Conservation (phyloP, 495 filamentous ascomycete genomes). For the Aspergillus affinis region DNA sequence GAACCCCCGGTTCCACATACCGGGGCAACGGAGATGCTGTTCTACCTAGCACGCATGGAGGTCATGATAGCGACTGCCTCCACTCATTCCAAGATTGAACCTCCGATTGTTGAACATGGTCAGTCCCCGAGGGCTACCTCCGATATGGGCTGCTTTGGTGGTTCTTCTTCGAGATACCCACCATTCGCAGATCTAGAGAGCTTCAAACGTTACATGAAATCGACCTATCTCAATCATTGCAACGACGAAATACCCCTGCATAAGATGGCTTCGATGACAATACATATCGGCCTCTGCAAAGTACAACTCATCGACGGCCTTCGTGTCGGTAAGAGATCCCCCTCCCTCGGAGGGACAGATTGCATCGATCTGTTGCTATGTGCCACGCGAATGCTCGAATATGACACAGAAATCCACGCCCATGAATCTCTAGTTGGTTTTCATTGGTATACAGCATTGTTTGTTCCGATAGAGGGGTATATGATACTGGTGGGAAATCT, state of each 20-base stretch:
- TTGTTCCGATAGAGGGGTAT: not conserved
- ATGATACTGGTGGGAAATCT: not conserved
- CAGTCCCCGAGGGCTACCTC: not conserved
- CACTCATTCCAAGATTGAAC: not conserved
- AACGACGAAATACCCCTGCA: not conserved
- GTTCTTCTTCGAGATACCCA: not conserved
- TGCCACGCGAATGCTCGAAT: not conserved
- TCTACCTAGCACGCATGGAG: not conserved
- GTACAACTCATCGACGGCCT: not conserved
- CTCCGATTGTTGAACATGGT: not conserved
- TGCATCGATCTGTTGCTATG: not conserved
- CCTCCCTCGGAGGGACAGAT: not conserved
- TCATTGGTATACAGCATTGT: not conserved
- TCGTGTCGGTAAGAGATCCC: not conserved
- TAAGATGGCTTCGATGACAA: not conserved
- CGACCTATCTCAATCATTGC: not conserved
- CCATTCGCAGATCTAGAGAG: not conserved
- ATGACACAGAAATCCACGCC: not conserved
- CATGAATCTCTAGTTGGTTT: not conserved
- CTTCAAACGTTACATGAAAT: not conserved
- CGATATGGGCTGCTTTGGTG: too few relatives aligned
- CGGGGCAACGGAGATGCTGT: constrained; percentile 28
- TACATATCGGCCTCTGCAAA: not conserved
- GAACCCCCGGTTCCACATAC: constrained; percentile 16
- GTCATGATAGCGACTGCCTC: not conserved